Conservation (phyloP, 2,329 filamentous ascomycete species). For the Penicillium concentricum region DNA sequence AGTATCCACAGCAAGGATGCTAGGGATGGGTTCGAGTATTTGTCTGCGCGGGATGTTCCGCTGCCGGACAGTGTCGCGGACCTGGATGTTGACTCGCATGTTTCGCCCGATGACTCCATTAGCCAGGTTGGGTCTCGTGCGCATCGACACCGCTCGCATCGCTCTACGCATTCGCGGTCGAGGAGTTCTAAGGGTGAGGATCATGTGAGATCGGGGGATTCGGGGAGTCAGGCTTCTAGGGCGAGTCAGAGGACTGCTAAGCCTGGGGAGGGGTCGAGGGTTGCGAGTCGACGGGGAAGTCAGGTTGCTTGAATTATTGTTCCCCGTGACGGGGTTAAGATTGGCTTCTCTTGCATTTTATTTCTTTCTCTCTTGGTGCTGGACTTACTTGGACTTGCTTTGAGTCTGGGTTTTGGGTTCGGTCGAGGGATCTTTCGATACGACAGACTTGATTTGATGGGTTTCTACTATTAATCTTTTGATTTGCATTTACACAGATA, state of each 20-base stretch:
- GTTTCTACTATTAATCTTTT: background rate
- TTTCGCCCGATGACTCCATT: constrained; percentile 79
- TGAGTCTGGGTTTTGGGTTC: background rate
- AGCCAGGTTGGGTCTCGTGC: constrained; percentile 58
- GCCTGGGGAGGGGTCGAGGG: constrained; percentile 30
- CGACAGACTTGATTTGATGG: constrained; percentile 3
- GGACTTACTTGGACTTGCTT: background rate
- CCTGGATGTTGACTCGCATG: constrained; percentile 50
- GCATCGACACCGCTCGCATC: constrained; percentile 28
- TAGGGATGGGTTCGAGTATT: constrained; percentile 5
- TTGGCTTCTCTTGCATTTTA: background rate
- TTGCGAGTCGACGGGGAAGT: constrained; percentile 30
- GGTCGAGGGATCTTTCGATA: background rate
- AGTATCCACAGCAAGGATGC: constrained; percentile 5
- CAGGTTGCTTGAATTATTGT: constrained; percentile 24
- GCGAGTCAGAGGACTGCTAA: constrained; percentile 35
- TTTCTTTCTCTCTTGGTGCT: background rate
- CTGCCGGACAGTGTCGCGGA: constrained; percentile 35
- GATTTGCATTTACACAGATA: constrained; percentile 9
- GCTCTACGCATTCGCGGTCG: constrained; percentile 12
- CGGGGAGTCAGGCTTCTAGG: constrained; percentile 41
- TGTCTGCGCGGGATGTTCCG: constrained; percentile 29
- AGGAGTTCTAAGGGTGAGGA: constrained; percentile 39
- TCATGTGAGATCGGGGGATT: constrained; percentile 39
- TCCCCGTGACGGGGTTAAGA: background rate